Evolutionary conservation across 345 rosid genomes (phyloP).

Genomic region (Rhodomyrtus tomentosa): DNA sequence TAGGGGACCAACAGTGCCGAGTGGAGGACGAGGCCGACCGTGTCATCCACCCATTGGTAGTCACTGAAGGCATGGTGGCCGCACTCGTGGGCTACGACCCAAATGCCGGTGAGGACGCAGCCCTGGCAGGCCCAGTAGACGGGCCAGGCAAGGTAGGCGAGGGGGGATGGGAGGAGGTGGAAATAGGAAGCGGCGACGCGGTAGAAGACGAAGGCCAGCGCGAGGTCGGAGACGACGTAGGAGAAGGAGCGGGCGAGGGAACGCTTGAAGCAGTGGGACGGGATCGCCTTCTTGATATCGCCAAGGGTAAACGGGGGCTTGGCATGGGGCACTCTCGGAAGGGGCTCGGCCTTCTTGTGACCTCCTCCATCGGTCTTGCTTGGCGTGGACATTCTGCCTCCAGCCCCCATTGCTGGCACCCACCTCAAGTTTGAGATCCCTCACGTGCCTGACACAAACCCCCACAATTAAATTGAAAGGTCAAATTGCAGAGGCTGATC

Average conservation of each 20-base stretch:
- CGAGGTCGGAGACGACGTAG: conserved; percentile 29
- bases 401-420: conserved; percentile 28
- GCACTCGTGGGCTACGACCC: conserved; percentile 66
- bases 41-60: conserved; percentile 42
- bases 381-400: conserved; percentile 21
- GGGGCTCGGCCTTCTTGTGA: neutral
- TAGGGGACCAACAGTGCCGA: conserved; percentile 45
- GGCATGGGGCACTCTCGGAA: conserved; percentile 16
- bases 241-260: conserved; percentile 50
- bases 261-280: conserved; percentile 52
- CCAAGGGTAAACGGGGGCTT: conserved; percentile 50
- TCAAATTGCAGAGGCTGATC: neutral
- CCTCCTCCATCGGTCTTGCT: neutral
- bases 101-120: conserved; percentile 41
- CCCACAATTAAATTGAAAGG: neutral
- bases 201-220: conserved; percentile 22
- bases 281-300: conserved; percentile 44
- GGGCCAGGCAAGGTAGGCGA: conserved; percentile 41
- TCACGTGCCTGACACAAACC: neutral
- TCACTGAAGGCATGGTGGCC: conserved; percentile 70
- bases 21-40: conserved; percentile 47
- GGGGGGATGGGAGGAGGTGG: conserved; percentile 23
- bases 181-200: conserved; percentile 28
- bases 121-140: conserved; percentile 50
- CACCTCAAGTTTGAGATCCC: neutral